A percentile compares a stretch with the other conserved stretches of the same genome.
Evolutionary conservation across 2,329 filamentous ascomycete genomes (phyloP).

Genomic region (Thermoascus crustaceus): DNA sequence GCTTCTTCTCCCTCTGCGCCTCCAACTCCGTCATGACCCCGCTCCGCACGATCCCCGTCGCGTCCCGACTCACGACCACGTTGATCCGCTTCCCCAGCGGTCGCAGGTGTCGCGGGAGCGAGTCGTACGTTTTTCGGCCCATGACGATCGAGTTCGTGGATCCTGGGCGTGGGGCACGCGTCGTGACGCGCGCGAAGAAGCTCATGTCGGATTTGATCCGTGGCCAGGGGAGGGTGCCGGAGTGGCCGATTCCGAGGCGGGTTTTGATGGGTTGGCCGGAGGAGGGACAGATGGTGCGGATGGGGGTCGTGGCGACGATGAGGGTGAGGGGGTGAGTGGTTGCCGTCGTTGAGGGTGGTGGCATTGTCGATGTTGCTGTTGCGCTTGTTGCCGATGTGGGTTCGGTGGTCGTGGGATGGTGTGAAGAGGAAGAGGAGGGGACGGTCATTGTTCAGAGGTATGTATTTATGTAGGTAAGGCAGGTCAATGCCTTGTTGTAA

Average conservation of each 20-base stretch:
- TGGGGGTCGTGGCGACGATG: constrained; percentile 76
- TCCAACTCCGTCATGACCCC: constrained; percentile 29
- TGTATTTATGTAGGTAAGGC: constrained; percentile 2
- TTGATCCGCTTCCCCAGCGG: constrained; percentile 75
- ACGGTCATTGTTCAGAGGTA: neutral
- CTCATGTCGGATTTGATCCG: constrained; percentile 85
- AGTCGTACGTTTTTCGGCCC: constrained; percentile 96
- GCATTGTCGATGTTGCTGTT: constrained; percentile 14
- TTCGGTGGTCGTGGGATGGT: no score
- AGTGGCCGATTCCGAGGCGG: constrained; percentile 76
- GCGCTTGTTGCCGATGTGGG: neutral
- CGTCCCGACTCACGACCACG: constrained; percentile 61
- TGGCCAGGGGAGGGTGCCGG: constrained; percentile 78
- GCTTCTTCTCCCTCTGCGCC: constrained; percentile 17
- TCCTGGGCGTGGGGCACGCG: constrained; percentile 38
- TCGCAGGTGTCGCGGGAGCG: constrained; percentile 68
- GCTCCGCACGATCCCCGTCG: constrained; percentile 19
- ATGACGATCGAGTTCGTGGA: constrained; percentile 73
- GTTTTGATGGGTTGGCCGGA: constrained; percentile 58
- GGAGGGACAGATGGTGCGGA: constrained; percentile 35
- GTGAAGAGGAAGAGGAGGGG: no score
- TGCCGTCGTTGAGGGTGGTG: constrained; percentile 10
- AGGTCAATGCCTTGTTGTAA: neutral
- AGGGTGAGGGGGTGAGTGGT: constrained; percentile 62
- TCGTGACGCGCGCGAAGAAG: constrained; percentile 88